Evolutionary conservation across 2,329 filamentous ascomycete genomes (phyloP), one percentile per base, ranked within the genome.

Genomic region (Drechslerella dactyloides): DNA sequence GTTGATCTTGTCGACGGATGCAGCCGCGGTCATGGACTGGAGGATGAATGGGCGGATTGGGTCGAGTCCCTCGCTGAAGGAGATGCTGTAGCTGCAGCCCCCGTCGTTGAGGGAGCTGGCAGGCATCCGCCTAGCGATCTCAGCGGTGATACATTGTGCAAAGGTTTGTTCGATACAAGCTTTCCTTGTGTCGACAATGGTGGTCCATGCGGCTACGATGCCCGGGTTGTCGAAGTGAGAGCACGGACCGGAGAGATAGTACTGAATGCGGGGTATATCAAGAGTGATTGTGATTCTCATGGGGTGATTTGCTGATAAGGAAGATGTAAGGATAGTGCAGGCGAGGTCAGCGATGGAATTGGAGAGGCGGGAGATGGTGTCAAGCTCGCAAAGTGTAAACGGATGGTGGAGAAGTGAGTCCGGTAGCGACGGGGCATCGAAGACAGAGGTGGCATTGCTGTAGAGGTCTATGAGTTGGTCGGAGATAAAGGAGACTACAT

Each of bases 191-290:
- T 72, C 56, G 23, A 72, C 35, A 2, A 72, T 58, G 8, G 55
- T 30, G 5, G 64, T 23, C 68, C 68, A 72, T 1, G 55, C 35
- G 15, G 50, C 24, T 11, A 55, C 42, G 17, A 72, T 53, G 6
- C 21, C 15, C 1, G 60, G 54, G 35, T 50, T 55, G 30, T 64
- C 50, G 27, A 65, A 72, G 23, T 65, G 55, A 4, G 68, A 46
- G 24, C 23, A 51, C 1, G 68, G 68, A 3, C 68, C 68, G 33
- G 68, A 72, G 50, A 72, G 60, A 24, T 72, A 72, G 68, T 72
- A 72, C 46, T 72, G 68, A 5, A 72, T 72, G 37, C 62, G 60
- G 1, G 68, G 68, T 10, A 72, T 65, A 40, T 72, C 68, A 1
- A 72, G 51, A 15, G 64, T 65, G 13, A 72, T 65, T 11, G 59